These are phyloP conservation scores for Tetradesmus obliquus DNA, from an alignment of 139 green algal genomes.

Conservation along the genomic window DNA sequence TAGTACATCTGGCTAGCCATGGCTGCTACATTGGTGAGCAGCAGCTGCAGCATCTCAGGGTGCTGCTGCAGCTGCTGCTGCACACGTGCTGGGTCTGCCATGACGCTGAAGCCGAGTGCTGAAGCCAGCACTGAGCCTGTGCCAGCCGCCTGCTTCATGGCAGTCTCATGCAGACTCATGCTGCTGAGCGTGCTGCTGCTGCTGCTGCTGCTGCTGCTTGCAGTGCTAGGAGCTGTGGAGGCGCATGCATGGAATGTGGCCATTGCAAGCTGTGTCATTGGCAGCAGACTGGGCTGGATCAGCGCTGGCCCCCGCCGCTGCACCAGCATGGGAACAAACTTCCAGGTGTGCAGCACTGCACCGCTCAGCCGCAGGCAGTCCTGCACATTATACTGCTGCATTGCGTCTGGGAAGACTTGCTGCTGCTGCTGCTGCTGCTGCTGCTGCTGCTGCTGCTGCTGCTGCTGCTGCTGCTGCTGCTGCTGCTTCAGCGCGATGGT, in stretches of 20 bases:
- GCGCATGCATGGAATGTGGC: background rate
- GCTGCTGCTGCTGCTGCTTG: background rate
- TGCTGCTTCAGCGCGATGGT: background rate
- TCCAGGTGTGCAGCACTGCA: background rate
- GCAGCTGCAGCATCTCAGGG: background rate
- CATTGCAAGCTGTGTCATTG: background rate
- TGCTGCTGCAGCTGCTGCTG: background rate
- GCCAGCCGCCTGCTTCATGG: background rate
- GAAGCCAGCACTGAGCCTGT: background rate
- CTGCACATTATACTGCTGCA: background rate
- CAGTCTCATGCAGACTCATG: background rate
- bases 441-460: slow-evolving; percentile 1
- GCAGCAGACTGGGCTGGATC: background rate
- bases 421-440: slow-evolving; percentile 1
- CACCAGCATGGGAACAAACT: background rate
- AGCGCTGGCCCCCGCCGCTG: background rate
- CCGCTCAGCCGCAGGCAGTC: background rate
- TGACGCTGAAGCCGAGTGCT: background rate
- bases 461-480: background rate
- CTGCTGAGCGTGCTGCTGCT: background rate
- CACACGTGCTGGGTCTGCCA: background rate
- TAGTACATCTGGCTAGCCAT: background rate
- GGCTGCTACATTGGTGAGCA: background rate
- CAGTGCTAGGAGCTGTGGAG: background rate
- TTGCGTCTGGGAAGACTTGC: background rate